phyloP scores from a whole-genome alignment of 306 rosid genomes.

The Quercus ilex region DNA sequence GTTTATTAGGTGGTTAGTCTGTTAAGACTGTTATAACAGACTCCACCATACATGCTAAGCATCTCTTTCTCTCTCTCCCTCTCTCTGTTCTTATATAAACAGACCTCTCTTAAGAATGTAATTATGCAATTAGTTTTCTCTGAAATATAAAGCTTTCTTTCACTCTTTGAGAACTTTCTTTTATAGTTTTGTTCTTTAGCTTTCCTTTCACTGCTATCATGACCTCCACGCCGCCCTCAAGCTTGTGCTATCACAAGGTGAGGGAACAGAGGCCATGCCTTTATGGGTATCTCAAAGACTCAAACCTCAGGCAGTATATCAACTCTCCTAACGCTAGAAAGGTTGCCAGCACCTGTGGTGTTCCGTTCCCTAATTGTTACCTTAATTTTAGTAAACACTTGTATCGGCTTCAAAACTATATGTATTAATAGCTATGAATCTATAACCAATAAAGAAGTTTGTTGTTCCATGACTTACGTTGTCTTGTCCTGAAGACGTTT shows the following conservation, averaged over 20 bases:
- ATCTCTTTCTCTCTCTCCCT: no score
- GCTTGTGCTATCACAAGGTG: constrained; percentile 39
- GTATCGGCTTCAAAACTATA: background rate
- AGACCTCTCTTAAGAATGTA: no score
- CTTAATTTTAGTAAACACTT: no score
- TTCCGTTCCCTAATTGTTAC: constrained; percentile 40
- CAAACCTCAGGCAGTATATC: constrained; percentile 32
- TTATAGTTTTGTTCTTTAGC: no score
- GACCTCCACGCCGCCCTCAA: constrained; percentile 19
- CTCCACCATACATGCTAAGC: no score
- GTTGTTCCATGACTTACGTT: background rate
- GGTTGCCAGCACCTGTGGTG: constrained; percentile 37
- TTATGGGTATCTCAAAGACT: constrained; percentile 49
- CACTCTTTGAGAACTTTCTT: no score
- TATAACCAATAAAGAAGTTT: background rate
- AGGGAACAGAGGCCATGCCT: constrained; percentile 57
- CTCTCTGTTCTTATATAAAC: no score
- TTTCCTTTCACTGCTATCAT: background rate
- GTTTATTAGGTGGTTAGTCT: no score
- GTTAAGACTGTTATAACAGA: no score
- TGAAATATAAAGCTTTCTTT: no score
- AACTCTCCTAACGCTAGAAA: constrained; percentile 41
- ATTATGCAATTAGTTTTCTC: no score
- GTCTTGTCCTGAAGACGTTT: background rate
- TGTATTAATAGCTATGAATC: background rate